Evolutionary conservation across 768 basidiomycete genomes (phyloP).

Genomic region (Lyophyllum shimeji): DNA sequence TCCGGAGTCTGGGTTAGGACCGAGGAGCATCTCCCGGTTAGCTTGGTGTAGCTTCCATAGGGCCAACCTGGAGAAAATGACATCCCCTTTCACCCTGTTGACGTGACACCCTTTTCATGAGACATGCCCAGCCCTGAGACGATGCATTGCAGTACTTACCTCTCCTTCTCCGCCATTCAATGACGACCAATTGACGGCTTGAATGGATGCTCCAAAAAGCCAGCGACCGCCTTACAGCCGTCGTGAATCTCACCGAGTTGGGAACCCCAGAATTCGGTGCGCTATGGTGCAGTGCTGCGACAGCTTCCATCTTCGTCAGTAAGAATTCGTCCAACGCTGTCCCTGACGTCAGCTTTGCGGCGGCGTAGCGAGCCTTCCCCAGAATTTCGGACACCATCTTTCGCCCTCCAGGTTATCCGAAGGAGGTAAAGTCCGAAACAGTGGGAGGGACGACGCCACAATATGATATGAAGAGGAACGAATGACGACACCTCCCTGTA

Average conservation of each 20-base stretch:
- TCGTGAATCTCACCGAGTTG: background rate
- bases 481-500: background rate
- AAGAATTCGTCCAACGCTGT: background rate
- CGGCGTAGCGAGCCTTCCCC: background rate
- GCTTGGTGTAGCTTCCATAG: background rate
- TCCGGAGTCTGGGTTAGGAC: background rate
- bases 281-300: background rate
- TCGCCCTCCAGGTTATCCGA: background rate
- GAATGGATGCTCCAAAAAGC: background rate
- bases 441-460: background rate
- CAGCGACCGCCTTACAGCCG: background rate
- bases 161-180: background rate
- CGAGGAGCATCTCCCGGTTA: background rate
- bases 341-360: background rate
- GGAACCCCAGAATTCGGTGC: background rate
- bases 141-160: background rate
- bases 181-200: background rate
- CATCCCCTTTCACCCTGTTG: background rate
- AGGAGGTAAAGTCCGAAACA: background rate
- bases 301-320: too few relatives aligned
- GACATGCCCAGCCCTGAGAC: background rate
- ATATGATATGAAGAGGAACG: background rate
- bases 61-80: background rate
- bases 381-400: background rate
- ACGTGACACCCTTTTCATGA: background rate